These are phyloP conservation scores for Geosmithia flava DNA, from an alignment of 2,329 filamentous ascomycete genomes.

Conservation along the genomic window DNA sequence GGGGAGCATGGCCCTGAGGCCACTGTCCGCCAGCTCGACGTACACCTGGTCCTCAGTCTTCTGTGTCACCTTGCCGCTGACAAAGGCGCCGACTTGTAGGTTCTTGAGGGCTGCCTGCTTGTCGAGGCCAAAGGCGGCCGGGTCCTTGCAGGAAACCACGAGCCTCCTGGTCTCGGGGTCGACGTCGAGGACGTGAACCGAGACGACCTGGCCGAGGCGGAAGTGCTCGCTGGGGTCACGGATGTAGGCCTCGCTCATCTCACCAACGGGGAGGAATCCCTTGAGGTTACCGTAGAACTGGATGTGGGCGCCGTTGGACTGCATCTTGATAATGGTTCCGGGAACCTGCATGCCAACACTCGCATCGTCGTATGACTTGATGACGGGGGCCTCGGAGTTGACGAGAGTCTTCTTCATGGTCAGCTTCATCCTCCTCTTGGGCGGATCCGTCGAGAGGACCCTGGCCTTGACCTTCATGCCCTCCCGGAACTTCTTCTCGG, in stretches of 20 bases:
- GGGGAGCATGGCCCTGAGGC: constrained; percentile 66
- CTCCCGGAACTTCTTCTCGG: constrained; percentile 91
- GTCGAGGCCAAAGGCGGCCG: constrained; percentile 59
- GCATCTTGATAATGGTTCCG: constrained; percentile 76
- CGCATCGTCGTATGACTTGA: constrained; percentile 67
- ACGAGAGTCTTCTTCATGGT: constrained; percentile 92
- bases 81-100: constrained; percentile 60
- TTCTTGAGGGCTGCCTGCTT: constrained; percentile 67
- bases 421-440: constrained; percentile 68
- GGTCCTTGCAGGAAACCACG: constrained; percentile 87
- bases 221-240: constrained; percentile 84
- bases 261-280: constrained; percentile 82
- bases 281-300: constrained; percentile 80
- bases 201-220: constrained; percentile 79
- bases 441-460: constrained; percentile 66
- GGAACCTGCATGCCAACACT: constrained; percentile 64
- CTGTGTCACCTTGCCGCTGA: constrained; percentile 69
- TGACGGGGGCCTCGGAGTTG: constrained; percentile 72
- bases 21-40: constrained; percentile 61
- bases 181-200: constrained; percentile 74
- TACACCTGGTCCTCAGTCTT: constrained; percentile 67
- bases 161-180: constrained; percentile 60
- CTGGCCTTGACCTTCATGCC: constrained; percentile 75
- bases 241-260: constrained; percentile 98
- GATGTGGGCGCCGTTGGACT: constrained; percentile 69